Evolutionary conservation across 2,329 filamentous ascomycete genomes (phyloP), one percentile per base, ranked within the genome.

Genomic region (Pyrenochaeta sp.): DNA sequence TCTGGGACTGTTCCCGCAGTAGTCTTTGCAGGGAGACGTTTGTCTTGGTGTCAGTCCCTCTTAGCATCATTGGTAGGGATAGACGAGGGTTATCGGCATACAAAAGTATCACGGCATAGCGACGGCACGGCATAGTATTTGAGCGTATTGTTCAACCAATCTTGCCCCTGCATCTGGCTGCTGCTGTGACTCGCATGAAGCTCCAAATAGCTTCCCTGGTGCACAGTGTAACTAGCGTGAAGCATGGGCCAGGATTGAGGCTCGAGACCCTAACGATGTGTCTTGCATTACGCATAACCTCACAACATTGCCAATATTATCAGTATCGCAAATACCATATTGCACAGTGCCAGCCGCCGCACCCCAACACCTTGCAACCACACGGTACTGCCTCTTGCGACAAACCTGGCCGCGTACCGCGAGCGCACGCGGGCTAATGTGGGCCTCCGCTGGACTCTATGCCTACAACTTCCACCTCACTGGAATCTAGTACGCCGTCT

Each of bases 1-100:
- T 64, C 77, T 83, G 51, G 82, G 81, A 2, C 69, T 89, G 36
- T 73, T 73, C 46, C 70, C 68, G 18, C 67, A 72, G 42, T 71
- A 64, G 44, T 9, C 2, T 35, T 4, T n/a, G 40, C 40, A 23
- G 37, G 18, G 32, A 29, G 33, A 45, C 2, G 32, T 7, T 29
- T 18, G 27, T 30, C 6, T 20, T 21, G 33, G 30, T 21, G 3
- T 3, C 3, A 6, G 41, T 32, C n/a, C 31, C 42, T 15, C 20
- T 15, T 14, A 20, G 33, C 35, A 37, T 49, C 6, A 20, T 37
- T 37, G 35, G 35, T 37, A 37, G 35, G 7, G 35, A 20, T 12
- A 20, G 17, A 42, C 18, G 37, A 12, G 37, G 35, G 6, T n/a
- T n/a, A 45, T 18, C 6, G 36, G 32, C 32, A 39, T 51, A 51